Percentiles rank a stretch among this genome's conserved stretches.
These are phyloP conservation scores for Kwoniella shandongensis DNA, from an alignment of 768 basidiomycete genomes.

Conservation along the genomic window DNA sequence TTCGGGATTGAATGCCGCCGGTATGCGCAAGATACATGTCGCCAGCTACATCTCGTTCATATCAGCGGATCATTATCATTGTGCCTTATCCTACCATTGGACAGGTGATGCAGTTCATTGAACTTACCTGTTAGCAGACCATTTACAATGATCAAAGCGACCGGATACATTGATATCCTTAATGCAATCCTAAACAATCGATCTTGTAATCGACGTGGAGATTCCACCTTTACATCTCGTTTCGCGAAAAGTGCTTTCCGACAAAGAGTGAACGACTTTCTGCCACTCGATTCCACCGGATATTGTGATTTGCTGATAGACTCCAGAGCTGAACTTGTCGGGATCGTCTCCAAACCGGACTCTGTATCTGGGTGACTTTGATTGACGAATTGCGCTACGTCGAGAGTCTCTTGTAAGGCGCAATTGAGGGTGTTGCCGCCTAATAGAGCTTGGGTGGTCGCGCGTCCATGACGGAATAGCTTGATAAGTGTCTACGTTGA, in stretches of 20 bases:
- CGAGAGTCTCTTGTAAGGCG: slow-evolving; percentile 3
- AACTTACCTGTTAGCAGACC: slow-evolving; percentile 29
- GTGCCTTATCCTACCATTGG: neutral
- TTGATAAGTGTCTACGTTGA: slow-evolving; percentile 2
- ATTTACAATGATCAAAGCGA: slow-evolving; percentile 30
- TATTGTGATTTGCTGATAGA: neutral
- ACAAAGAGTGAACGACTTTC: neutral
- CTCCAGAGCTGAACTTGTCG: neutral
- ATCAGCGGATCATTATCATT: neutral
- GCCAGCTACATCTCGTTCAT: slow-evolving; percentile 2
- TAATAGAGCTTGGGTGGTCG: slow-evolving; percentile 8
- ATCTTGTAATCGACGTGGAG: slow-evolving; percentile 11
- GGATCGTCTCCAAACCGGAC: no score
- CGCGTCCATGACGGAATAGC: slow-evolving; percentile 6
- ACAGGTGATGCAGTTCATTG: neutral
- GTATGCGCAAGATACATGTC: slow-evolving; percentile 20
- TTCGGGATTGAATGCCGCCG: slow-evolving; percentile 14
- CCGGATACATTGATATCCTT: slow-evolving; percentile 29
- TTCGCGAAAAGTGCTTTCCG: no score
- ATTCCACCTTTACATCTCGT: no score
- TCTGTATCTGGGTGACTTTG: no score
- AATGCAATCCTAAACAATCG: slow-evolving; percentile 26
- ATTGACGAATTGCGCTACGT: no score
- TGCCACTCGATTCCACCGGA: neutral
- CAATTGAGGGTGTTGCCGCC: slow-evolving; percentile 9